Evolutionary conservation across 2,329 filamentous ascomycete genomes (phyloP), one percentile per base, ranked within the genome.

Genomic region (Aspergillus ochraceus): DNA sequence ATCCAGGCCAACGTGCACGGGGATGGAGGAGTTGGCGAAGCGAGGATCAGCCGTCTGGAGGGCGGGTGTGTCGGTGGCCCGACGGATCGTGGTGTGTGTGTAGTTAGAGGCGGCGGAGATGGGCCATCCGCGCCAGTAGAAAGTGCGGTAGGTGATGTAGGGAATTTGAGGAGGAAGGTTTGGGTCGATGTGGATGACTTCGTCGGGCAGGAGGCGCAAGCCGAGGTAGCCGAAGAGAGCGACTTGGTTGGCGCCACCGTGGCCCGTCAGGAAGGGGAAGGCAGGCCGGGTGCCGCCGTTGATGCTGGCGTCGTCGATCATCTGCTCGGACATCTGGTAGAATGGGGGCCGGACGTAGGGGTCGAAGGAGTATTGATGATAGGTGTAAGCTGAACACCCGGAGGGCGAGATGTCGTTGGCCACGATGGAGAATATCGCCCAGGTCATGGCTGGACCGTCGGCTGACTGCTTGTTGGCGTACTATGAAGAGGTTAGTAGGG

Each of bases 371-470:
- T 87, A 86, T 19, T 89, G 79, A 6, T 85, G 82, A 68, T 90
- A 90, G 0, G 88, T 90, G 69, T 86, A 90, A 4, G 85, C 83
- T 1, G 87, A 85, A 71, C 88, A 90, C 2, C 88, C 88, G 2
- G 86, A 88, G 2, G 83, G 84, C 1, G 86, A 87, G 11, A 90
- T 79, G 52, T 85, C 80, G 58, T 87, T 89, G 14, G 88, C 87
- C 30, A 87, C 84, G 52, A 90, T 84, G 51, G 85, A 84, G 72
- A 89, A 90, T 10, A 89, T 85, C 10, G 86, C 86, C 72, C 88
- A 91, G 1, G 88, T 90, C 88, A 91, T 91, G 3, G 85, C 88
- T 1, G 88, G 88, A 0, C 88, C 88, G 64, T 89, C 82, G 1
- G 83, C 76, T 1, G 87, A 88, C 72, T 90, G 88, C 57, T 86